Conservation (phyloP, 2,329 filamentous ascomycete species). For the Penicillium sp. region DNA sequence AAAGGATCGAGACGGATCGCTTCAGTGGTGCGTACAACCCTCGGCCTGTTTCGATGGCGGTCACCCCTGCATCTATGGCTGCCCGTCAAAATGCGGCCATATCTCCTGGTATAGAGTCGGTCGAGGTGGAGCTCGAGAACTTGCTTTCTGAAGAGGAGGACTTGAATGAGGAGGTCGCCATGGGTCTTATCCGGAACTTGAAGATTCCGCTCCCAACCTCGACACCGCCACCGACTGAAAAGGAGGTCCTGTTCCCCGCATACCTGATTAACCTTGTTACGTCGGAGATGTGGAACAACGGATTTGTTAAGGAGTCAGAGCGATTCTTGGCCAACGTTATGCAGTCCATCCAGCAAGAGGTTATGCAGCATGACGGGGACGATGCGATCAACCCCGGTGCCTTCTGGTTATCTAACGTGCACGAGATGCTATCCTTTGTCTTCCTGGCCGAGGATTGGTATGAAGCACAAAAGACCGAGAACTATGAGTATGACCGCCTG, state of each 20-base stretch:
- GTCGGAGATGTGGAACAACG: constrained; percentile 99
- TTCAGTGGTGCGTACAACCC: constrained; percentile 94
- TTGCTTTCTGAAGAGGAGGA: constrained; percentile 93
- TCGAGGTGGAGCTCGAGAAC: constrained; percentile 91
- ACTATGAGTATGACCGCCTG: constrained; percentile 96
- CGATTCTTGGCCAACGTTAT: constrained; percentile 98
- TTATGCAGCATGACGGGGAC: constrained; percentile 98
- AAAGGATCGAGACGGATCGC: constrained; percentile 80
- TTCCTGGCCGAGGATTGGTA: constrained; percentile 99
- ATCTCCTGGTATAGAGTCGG: constrained; percentile 78
- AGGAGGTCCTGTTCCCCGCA: constrained; percentile 96
- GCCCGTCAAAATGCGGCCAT: constrained; percentile 75
- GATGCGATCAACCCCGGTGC: constrained; percentile 95
- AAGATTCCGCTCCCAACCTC: constrained; percentile 90
- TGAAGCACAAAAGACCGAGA: constrained; percentile 97
- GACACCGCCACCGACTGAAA: constrained; percentile 88
- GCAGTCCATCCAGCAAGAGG: constrained; percentile 98
- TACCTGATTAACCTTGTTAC: constrained; percentile 99
- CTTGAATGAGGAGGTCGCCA: constrained; percentile 93
- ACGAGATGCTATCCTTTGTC: constrained; percentile 99
- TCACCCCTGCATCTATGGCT: constrained; percentile 49
- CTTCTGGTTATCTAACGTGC: constrained; percentile 98
- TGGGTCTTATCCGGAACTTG: constrained; percentile 92
- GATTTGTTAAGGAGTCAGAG: constrained; percentile 98
- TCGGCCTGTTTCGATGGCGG: constrained; percentile 92